Conservation (phyloP, 345 rosid species). For the Balakata baccata region DNA sequence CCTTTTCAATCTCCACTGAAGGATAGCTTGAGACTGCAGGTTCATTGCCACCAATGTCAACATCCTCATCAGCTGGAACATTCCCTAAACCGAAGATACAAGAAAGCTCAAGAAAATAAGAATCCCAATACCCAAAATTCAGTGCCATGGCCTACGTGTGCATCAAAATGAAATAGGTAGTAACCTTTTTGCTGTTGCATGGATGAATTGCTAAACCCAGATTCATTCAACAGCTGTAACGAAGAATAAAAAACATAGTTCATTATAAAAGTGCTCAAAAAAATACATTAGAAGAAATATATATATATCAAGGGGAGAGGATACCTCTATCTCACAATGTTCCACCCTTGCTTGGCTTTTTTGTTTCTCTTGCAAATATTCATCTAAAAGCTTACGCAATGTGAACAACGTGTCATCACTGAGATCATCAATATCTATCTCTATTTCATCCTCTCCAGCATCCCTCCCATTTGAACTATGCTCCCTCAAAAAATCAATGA, state of each 20-base stretch:
- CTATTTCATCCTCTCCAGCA: constrained; percentile 28
- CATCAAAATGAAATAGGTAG: constrained; percentile 8
- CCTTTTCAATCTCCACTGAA: constrained; percentile 26
- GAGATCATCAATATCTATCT: constrained; percentile 33
- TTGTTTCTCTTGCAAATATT: constrained; percentile 20
- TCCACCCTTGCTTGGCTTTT: constrained; percentile 20
- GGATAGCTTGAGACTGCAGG: constrained; percentile 24
- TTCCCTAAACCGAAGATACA: constrained; percentile 18
- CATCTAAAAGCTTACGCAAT: constrained; percentile 31
- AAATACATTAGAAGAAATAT: not conserved
- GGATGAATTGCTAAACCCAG: constrained; percentile 26
- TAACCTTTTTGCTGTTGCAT: constrained; percentile 21
- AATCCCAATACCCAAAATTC: not conserved
- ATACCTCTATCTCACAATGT: constrained; percentile 35
- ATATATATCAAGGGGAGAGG: not conserved
- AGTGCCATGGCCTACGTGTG: not conserved
- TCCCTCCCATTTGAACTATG: constrained; percentile 18
- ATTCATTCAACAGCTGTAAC: constrained; percentile 21
- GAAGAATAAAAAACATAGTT: not conserved
- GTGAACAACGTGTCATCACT: constrained; percentile 24
- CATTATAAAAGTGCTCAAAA: not conserved
- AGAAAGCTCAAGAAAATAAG: constrained; percentile 1
- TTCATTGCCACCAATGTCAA: constrained; percentile 29
- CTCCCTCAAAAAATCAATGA: constrained; percentile 27
- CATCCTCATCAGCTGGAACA: constrained; percentile 20